Percentiles rank a stretch among this genome's conserved stretches.
These are phyloP conservation scores for Geotrichum histeridarum DNA, from an alignment of 1,139 yeast genomes.

Conservation along the genomic window DNA sequence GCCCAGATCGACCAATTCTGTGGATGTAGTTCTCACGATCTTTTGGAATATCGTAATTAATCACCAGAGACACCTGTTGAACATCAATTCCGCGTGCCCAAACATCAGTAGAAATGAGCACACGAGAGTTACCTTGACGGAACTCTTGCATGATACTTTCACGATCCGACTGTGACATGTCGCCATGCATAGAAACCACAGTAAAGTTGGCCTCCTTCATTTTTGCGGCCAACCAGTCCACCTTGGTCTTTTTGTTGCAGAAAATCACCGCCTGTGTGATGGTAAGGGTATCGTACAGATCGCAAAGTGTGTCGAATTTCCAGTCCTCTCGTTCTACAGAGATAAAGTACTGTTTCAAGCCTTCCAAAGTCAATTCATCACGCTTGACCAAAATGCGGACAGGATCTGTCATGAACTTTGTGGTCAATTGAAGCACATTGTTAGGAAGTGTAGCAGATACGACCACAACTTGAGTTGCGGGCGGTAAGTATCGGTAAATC, in stretches of 20 bases:
- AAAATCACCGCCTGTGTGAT: conserved; percentile 98
- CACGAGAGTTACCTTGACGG: conserved; percentile 97
- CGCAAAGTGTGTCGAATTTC: conserved; percentile 95
- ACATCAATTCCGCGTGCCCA: conserved; percentile 99
- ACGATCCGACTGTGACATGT: conserved; percentile 94
- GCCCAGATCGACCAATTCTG: conserved; percentile 99
- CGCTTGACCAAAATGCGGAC: conserved; percentile 95
- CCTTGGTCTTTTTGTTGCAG: conserved; percentile 98
- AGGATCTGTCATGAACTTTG: conserved; percentile 96
- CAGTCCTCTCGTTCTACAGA: conserved; percentile 89
- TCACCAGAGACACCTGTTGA: conserved; percentile 96
- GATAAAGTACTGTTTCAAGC: conserved; percentile 94
- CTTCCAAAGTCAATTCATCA: conserved; percentile 97
- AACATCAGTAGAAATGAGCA: conserved; percentile 92
- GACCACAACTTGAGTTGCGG: conserved; percentile 91
- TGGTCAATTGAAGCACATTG: conserved; percentile 93
- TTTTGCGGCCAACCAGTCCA: conserved; percentile 85
- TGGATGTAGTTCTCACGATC: conserved; percentile 98
- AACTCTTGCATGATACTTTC: conserved; percentile 98
- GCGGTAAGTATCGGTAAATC: conserved; percentile 90
- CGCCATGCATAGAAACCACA: conserved; percentile 96
- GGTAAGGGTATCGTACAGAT: conserved; percentile 93
- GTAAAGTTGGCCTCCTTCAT: conserved; percentile 86
- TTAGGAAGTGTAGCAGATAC: conserved; percentile 97
- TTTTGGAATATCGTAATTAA: conserved; percentile 95